Evolutionary conservation across 164 flowering plant genomes (phyloP).

Genomic region (grape (Vitis vinifera)): ASM3070453v1 NC_081818.1:27406501-27407000

Average conservation of each 20-base stretch:
- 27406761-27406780: constrained; percentile 21
- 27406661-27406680: constrained; percentile 68
- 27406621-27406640: constrained; percentile 19
- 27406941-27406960: background rate
- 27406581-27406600: constrained; percentile 5
- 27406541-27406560: background rate
- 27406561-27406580: constrained; percentile 3
- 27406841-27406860: constrained; percentile 80
- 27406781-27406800: constrained; percentile 23
- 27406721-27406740: constrained; percentile 54
- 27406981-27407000: background rate
- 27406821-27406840: constrained; percentile 54
- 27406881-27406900: background rate
- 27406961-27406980: background rate
- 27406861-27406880: background rate
- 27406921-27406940: background rate
- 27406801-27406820: constrained; percentile 46
- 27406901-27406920: background rate
- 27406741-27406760: constrained; percentile 25
- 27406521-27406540: background rate
- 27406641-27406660: constrained; percentile 72
- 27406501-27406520: background rate
- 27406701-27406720: constrained; percentile 69
- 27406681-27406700: constrained; percentile 76
- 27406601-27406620: constrained; percentile 40